A percentile compares a stretch with the other conserved stretches of the same genome.
phyloP scores from a whole-genome alignment of 2,329 filamentous ascomycete species.

The Hymenoscyphus infarciens region DNA sequence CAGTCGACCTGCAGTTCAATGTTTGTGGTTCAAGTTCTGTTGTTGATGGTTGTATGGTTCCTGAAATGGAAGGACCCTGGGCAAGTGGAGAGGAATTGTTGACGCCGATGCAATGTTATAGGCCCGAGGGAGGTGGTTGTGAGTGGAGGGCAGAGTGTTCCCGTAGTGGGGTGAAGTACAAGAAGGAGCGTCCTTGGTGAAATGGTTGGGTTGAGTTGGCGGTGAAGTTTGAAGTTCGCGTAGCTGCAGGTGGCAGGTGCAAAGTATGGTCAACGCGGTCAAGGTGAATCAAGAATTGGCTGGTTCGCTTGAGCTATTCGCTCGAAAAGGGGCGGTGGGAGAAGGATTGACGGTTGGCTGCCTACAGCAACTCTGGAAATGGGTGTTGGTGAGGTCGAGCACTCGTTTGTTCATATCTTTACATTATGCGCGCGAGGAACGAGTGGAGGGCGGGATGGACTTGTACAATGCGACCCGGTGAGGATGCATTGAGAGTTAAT shows the following conservation, averaged over 20 bases:
- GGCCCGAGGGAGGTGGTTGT: neutral
- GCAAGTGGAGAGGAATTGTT: neutral
- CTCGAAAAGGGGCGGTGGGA: neutral
- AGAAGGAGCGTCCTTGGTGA: neutral
- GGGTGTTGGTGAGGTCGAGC: neutral
- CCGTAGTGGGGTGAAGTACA: neutral
- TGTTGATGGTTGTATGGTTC: neutral
- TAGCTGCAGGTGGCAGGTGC: neutral
- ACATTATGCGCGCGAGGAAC: constrained; percentile 1
- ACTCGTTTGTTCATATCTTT: neutral
- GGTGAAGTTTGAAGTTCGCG: neutral
- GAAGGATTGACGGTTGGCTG: neutral
- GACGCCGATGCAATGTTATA: neutral
- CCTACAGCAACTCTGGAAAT: neutral
- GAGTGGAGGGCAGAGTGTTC: neutral
- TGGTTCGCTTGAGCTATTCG: neutral
- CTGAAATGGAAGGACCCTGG: neutral
- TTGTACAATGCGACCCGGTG: neutral
- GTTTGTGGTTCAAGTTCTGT: neutral
- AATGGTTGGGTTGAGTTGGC: constrained; percentile 1
- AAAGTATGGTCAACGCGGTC: no score
- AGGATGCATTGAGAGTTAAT: neutral
- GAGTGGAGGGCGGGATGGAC: neutral
- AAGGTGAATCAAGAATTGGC: neutral
- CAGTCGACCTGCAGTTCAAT: neutral